These are phyloP conservation scores for Botryotinia calthae DNA, from an alignment of 2,329 filamentous ascomycete species.

Conservation along the genomic window DNA sequence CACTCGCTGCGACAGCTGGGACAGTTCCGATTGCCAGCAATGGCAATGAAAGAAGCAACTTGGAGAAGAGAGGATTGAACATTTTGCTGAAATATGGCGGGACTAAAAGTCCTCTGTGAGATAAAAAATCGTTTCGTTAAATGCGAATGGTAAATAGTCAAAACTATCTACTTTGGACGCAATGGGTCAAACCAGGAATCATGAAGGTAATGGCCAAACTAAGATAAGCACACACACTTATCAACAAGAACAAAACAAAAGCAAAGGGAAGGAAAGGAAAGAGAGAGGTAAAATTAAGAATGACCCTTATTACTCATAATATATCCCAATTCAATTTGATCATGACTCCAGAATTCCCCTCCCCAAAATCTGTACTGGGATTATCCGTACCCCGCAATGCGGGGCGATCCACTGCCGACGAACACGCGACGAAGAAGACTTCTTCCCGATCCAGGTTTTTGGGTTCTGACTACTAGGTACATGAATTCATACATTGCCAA, in stretches of 20 bases:
- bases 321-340: neutral
- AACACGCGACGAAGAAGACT: constrained; percentile 1
- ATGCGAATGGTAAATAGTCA: neutral
- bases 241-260: neutral
- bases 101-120: neutral
- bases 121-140: neutral
- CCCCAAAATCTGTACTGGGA: neutral
- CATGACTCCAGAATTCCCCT: neutral
- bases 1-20: neutral
- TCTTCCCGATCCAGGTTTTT: neutral
- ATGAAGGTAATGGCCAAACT: neutral
- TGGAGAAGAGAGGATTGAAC: neutral
- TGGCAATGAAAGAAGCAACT: neutral
- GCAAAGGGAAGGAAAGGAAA: neutral
- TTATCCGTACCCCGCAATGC: neutral
- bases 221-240: neutral
- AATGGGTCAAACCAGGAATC: neutral
- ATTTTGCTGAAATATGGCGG: neutral
- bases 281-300: neutral
- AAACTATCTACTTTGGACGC: neutral
- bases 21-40: neutral
- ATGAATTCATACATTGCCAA: neutral
- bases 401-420: neutral
- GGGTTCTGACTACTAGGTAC: neutral
- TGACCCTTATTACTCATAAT: neutral